Percentiles rank a stretch among this genome's conserved stretches.
Evolutionary conservation across 345 rosid species (phyloP).

Genomic region (Sonneratia caseolaris): DNA sequence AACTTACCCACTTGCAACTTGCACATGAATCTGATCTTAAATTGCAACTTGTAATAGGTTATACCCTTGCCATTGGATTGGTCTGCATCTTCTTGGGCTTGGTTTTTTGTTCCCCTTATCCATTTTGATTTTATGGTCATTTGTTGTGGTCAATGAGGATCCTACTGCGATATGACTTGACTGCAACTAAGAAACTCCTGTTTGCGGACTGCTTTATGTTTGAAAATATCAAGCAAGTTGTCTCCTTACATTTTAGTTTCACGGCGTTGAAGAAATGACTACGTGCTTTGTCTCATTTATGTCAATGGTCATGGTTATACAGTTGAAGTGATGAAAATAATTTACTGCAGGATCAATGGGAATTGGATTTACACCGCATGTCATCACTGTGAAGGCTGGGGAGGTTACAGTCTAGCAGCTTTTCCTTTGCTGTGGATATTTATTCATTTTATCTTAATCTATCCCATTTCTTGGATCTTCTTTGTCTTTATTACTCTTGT

Average conservation of each 20-base stretch:
- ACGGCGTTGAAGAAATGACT: neutral
- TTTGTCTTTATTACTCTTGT: neutral
- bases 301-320: neutral
- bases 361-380: conserved; percentile 51
- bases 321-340: neutral
- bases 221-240: neutral
- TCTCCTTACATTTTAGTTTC: neutral
- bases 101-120: neutral
- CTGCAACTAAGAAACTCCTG: neutral
- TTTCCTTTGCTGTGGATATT: neutral
- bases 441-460: neutral
- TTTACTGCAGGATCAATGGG: conserved; percentile 40
- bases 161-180: neutral
- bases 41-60: neutral
- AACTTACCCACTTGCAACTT: neutral
- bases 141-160: neutral
- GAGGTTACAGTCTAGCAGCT: conserved; percentile 32
- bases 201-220: neutral
- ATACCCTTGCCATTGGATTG: neutral
- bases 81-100: neutral
- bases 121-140: neutral
- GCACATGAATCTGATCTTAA: neutral
- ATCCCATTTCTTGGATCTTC: neutral
- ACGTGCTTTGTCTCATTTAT: neutral
- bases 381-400: conserved; percentile 56